phyloP scores from a whole-genome alignment of 2,329 filamentous ascomycete genomes.

The Epichloe brachyelytri region DNA sequence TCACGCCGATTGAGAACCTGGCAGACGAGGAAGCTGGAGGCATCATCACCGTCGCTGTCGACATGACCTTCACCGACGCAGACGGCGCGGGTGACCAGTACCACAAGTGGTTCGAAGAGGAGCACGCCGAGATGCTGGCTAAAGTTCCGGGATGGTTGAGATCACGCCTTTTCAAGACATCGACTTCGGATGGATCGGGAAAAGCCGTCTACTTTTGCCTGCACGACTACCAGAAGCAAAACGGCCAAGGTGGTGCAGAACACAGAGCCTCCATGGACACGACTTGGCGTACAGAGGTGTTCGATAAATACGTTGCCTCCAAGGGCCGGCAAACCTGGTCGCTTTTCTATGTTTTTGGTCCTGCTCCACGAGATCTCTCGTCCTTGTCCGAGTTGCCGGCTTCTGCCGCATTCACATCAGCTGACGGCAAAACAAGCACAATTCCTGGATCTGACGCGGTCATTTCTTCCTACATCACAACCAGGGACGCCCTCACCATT shows the following conservation, averaged over 20 bases:
- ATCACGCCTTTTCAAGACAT: conserved; percentile 56
- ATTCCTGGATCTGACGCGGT: conserved; percentile 35
- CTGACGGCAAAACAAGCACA: conserved; percentile 43
- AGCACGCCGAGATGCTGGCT: conserved; percentile 59
- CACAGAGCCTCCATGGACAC: conserved; percentile 51
- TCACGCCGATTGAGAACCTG: conserved; percentile 46
- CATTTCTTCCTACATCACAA: conserved; percentile 56
- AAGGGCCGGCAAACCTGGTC: conserved; percentile 50
- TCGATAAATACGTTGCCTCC: conserved; percentile 41
- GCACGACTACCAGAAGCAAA: conserved; percentile 57
- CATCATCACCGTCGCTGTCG: conserved; percentile 49
- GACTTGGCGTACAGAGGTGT: conserved; percentile 46
- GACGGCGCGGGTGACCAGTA: conserved; percentile 39
- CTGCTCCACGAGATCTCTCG: conserved; percentile 55
- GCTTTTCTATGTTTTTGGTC: conserved; percentile 70
- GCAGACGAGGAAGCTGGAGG: conserved; percentile 45
- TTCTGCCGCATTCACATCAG: conserved; percentile 36
- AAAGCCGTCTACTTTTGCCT: conserved; percentile 47
- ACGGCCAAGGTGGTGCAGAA: conserved; percentile 53
- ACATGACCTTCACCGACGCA: conserved; percentile 39
- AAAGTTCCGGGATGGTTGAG: conserved; percentile 71
- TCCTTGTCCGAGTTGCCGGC: conserved; percentile 39
- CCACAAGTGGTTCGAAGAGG: conserved; percentile 59
- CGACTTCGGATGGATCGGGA: conserved; percentile 42
- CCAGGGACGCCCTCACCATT: conserved; percentile 53